Percentiles rank a stretch among this genome's conserved stretches.
These are phyloP conservation scores for Phaffia rhodozyma DNA, from an alignment of 1,284 basidiomycete species.

Conservation along the genomic window DNA sequence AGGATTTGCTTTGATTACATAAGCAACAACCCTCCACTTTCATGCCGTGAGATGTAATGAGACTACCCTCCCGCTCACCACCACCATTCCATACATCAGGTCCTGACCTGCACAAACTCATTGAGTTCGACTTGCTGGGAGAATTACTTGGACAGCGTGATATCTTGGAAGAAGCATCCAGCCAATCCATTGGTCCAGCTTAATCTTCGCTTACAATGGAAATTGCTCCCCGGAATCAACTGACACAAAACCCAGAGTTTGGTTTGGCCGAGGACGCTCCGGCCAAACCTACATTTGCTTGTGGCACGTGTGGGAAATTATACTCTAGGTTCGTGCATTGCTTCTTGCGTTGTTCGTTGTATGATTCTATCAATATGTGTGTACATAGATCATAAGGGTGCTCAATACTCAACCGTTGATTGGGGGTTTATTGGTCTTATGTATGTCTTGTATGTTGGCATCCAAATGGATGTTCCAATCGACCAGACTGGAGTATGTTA, in stretches of 20 bases:
- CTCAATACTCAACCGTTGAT: neutral
- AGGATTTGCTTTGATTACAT: too few species aligned
- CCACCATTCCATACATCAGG: too few species aligned
- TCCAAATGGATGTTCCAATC: neutral
- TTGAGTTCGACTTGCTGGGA: constrained; percentile 22
- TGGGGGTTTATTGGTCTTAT: neutral
- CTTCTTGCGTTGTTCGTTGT: neutral
- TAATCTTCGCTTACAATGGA: too few species aligned
- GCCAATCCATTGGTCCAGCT: too few species aligned
- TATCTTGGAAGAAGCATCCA: too few species aligned
- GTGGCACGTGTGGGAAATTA: neutral
- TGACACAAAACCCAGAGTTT: neutral
- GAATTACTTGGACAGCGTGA: constrained; percentile 18
- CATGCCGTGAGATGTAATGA: too few species aligned
- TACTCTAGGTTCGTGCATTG: constrained; percentile 5
- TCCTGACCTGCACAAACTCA: constrained; percentile 20
- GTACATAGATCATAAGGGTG: neutral
- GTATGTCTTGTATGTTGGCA: neutral
- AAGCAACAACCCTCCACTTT: too few species aligned
- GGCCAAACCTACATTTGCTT: constrained; percentile 3
- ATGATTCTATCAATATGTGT: neutral
- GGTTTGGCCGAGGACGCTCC: too few species aligned
- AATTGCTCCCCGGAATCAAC: constrained; percentile 21
- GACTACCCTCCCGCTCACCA: too few species aligned
- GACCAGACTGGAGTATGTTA: constrained; percentile 26